phyloP scores from a whole-genome alignment of 441 rosid genomes.

The Erysimum cheiri region DNA sequence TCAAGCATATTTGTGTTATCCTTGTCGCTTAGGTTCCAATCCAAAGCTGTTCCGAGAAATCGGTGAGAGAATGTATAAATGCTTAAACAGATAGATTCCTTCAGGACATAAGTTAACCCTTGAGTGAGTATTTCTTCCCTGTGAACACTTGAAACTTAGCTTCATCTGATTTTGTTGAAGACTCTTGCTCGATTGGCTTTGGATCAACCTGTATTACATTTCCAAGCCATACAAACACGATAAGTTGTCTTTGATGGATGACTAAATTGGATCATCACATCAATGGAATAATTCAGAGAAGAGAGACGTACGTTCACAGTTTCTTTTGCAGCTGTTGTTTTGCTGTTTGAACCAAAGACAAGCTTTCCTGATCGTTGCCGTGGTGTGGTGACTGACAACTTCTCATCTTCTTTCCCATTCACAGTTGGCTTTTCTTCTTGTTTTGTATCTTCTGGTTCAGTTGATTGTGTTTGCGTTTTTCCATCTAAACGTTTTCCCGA shows the following conservation, averaged over 20 bases:
- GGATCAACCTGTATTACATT: slow-evolving; percentile 43
- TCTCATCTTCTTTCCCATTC: slow-evolving; percentile 42
- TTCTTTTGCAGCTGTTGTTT: slow-evolving; percentile 37
- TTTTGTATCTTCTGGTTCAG: slow-evolving; percentile 38
- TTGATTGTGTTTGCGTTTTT: slow-evolving; percentile 40
- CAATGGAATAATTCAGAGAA: neutral
- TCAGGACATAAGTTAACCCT: slow-evolving; percentile 38
- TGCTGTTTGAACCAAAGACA: slow-evolving; percentile 57
- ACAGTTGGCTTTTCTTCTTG: slow-evolving; percentile 36
- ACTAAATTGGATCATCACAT: slow-evolving; percentile 5
- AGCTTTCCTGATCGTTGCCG: slow-evolving; percentile 53
- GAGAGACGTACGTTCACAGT: slow-evolving; percentile 45
- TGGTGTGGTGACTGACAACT: slow-evolving; percentile 40
- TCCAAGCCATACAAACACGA: neutral
- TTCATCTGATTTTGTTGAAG: slow-evolving; percentile 46
- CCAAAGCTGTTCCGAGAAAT: neutral
- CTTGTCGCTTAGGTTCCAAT: slow-evolving; percentile 6
- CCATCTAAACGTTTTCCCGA: slow-evolving; percentile 66
- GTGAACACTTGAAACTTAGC: slow-evolving; percentile 61
- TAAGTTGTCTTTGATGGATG: neutral
- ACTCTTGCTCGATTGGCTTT: slow-evolving; percentile 45
- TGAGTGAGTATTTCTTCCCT: slow-evolving; percentile 65
- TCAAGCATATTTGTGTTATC: slow-evolving; percentile 9
- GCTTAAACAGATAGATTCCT: slow-evolving; percentile 3
- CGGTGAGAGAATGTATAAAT: slow-evolving; percentile 11